A percentile compares a stretch with the other conserved stretches of the same genome.
These are phyloP conservation scores for Oenanthe javanica DNA, from an alignment of 140 eudicot genomes.

Conservation along the genomic window DNA sequence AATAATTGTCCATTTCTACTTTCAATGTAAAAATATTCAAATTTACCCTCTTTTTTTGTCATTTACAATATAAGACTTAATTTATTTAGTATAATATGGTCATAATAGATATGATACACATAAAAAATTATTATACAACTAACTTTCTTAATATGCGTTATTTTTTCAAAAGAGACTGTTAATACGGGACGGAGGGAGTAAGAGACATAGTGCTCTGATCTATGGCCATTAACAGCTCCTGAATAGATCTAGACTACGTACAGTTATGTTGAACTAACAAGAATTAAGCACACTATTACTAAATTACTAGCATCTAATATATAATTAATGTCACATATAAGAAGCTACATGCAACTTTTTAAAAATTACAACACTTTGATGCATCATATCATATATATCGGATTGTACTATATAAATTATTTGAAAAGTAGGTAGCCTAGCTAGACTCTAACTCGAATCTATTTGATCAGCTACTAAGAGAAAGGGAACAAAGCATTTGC, in stretches of 20 bases:
- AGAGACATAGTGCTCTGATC: background rate
- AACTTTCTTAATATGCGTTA: too few species aligned
- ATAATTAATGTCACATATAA: background rate
- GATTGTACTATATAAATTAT: background rate
- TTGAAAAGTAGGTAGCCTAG: background rate
- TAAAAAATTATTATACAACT: too few species aligned
- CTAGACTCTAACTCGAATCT: background rate
- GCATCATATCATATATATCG: background rate
- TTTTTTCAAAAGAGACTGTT: too few species aligned
- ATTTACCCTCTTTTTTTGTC: too few species aligned
- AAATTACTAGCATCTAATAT: background rate
- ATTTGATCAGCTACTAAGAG: background rate
- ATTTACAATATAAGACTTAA: too few species aligned
- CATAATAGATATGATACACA: too few species aligned
- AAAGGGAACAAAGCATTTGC: background rate
- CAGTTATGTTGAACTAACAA: background rate
- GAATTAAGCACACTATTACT: background rate
- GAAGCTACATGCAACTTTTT: slow-evolving; percentile 1
- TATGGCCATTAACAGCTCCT: background rate
- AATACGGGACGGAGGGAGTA: too few species aligned
- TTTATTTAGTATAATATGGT: too few species aligned
- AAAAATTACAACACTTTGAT: background rate
- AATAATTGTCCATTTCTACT: too few species aligned
- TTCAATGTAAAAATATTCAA: too few species aligned
- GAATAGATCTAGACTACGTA: background rate